phyloP scores from a whole-genome alignment of 2,329 filamentous ascomycete species.

The Endoconidiophora laricicola region DNA sequence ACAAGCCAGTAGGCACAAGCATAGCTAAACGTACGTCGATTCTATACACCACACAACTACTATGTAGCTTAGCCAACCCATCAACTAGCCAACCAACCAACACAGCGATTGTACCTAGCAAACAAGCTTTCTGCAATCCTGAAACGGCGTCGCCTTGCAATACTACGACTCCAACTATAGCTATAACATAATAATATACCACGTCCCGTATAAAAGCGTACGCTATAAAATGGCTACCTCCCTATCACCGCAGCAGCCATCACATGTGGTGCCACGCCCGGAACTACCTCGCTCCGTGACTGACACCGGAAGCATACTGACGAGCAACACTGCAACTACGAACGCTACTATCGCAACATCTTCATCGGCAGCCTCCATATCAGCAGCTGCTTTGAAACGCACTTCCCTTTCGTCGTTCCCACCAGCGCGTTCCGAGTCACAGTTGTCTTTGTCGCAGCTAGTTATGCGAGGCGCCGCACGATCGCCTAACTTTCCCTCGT shows the following conservation, averaged over 20 bases:
- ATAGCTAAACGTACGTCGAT: too few species aligned
- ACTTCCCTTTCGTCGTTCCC: constrained; percentile 50
- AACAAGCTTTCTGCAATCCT: not conserved
- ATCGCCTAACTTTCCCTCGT: constrained; percentile 27
- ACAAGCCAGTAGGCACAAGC: too few species aligned
- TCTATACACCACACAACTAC: not conserved
- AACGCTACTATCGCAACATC: not conserved
- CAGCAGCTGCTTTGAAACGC: constrained; percentile 18
- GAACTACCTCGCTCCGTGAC: constrained; percentile 9
- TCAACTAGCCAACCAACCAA: not conserved
- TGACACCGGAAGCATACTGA: not conserved
- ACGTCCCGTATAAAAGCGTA: not conserved
- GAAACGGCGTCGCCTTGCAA: not conserved
- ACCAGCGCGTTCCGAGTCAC: constrained; percentile 39
- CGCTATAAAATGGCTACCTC: constrained; percentile 11
- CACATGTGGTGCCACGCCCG: constrained; percentile 7
- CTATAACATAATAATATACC: not conserved
- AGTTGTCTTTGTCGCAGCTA: constrained; percentile 29
- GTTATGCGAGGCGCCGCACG: constrained; percentile 24
- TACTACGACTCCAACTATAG: not conserved
- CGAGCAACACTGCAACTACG: not conserved
- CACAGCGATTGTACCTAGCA: not conserved
- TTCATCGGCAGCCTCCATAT: not conserved
- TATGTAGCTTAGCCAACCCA: not conserved
- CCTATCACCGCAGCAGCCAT: constrained; percentile 2